Evolutionary conservation across 768 basidiomycete species (phyloP).

Genomic region (Auricularia sp.): DNA sequence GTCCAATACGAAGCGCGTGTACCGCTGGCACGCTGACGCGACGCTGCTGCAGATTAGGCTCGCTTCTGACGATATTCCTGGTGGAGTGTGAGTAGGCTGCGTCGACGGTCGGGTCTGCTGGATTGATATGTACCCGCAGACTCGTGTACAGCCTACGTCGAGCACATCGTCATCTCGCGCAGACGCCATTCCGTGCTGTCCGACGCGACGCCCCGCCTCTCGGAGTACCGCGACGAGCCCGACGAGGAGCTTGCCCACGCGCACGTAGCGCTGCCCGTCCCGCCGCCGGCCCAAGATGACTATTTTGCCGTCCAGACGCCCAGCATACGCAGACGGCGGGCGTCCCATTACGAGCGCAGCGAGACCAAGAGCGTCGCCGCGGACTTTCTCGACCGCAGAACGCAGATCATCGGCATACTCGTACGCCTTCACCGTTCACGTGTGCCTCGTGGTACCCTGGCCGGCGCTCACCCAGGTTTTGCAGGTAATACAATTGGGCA

Average conservation of each 20-base stretch:
- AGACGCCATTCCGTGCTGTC: not conserved
- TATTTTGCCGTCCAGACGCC: too few species aligned
- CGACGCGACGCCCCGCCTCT: not conserved
- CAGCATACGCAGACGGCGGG: too few species aligned
- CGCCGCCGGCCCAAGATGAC: too few species aligned
- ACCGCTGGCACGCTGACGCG: not conserved
- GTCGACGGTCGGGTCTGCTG: not conserved
- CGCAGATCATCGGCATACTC: constrained; percentile 62
- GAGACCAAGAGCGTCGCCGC: too few species aligned
- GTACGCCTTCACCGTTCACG: constrained; percentile 23
- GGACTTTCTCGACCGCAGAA: not conserved
- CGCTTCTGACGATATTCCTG: constrained; percentile 62
- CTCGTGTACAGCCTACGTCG: constrained; percentile 64
- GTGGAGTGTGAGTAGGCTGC: constrained; percentile 54
- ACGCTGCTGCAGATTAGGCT: constrained; percentile 36
- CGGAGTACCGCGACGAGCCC: constrained; percentile 3
- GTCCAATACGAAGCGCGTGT: not conserved
- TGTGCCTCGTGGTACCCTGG: too few species aligned
- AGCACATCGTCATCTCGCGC: constrained; percentile 34
- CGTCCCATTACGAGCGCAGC: too few species aligned
- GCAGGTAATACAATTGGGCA: constrained; percentile 71
- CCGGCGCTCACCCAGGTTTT: too few species aligned
- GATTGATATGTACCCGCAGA: constrained; percentile 30
- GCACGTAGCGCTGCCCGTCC: not conserved
- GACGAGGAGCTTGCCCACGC: not conserved